Conservation (phyloP, 805 yeast genomes). For the Starmera dryadoides region DNA sequence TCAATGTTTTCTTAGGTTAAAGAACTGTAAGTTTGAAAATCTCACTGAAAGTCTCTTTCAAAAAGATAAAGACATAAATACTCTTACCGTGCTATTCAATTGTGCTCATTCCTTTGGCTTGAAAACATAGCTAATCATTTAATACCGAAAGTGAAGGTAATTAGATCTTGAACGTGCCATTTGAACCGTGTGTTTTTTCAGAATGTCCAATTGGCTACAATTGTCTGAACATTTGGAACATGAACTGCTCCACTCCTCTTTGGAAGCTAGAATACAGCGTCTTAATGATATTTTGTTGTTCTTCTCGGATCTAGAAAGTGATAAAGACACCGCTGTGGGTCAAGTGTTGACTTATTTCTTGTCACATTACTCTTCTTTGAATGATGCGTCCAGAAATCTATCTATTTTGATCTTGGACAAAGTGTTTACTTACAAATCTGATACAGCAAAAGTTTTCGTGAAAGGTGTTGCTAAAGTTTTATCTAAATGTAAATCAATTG, state of each 20-base stretch:
- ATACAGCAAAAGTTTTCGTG: conserved; percentile 5
- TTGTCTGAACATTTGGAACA: conserved; percentile 13
- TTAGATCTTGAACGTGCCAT: too few relatives aligned
- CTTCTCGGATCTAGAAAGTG: neutral
- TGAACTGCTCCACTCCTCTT: conserved; percentile 13
- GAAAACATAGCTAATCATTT: too few relatives aligned
- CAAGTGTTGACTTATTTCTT: conserved; percentile 13
- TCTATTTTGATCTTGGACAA: conserved; percentile 9
- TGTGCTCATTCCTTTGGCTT: too few relatives aligned
- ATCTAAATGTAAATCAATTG: conserved; percentile 28
- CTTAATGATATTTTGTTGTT: conserved; percentile 6
- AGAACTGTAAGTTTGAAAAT: too few relatives aligned
- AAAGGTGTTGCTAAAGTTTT: conserved; percentile 24
- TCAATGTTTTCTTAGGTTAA: too few relatives aligned
- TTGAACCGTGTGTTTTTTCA: neutral
- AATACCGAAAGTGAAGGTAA: too few relatives aligned
- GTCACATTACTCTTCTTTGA: conserved; percentile 9
- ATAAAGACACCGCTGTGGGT: conserved; percentile 9
- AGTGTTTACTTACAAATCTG: conserved; percentile 7
- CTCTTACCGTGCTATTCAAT: too few relatives aligned
- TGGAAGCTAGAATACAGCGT: conserved; percentile 15
- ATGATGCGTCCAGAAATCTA: conserved; percentile 5
- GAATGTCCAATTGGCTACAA: conserved; percentile 13
- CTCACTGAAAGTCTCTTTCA: too few relatives aligned
- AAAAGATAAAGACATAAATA: too few relatives aligned